Percentiles rank a stretch among this genome's conserved stretches.
These are phyloP conservation scores for Pichia ethanolica DNA, from an alignment of 805 yeast species.

Conservation along the genomic window DNA sequence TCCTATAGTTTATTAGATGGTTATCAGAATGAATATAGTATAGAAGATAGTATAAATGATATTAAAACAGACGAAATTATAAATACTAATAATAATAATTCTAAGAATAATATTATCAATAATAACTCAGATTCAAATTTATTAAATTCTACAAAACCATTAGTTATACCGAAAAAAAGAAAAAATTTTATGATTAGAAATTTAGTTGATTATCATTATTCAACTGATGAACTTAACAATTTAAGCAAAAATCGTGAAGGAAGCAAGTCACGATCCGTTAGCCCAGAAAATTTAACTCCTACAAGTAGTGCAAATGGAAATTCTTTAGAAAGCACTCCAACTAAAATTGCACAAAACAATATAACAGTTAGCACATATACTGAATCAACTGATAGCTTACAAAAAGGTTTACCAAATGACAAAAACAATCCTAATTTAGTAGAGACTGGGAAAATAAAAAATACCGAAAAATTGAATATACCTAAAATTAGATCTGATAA, in stretches of 20 bases:
- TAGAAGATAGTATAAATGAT: conserved; percentile 32
- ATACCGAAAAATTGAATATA: background rate
- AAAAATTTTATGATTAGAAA: conserved; percentile 28
- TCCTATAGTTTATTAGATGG: conserved; percentile 6
- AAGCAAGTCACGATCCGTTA: background rate
- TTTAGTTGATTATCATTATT: conserved; percentile 24
- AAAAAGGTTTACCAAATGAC: background rate
- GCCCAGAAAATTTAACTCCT: background rate
- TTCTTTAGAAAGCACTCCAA: conserved; percentile 19
- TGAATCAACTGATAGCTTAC: conserved; percentile 4
- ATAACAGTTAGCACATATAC: conserved; percentile 1
- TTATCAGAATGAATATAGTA: conserved; percentile 17
- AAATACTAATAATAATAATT: conserved; percentile 14
- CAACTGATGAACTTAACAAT: background rate
- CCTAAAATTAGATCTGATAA: background rate
- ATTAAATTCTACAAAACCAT: conserved; percentile 2
- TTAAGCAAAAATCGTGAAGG: background rate
- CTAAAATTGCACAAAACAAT: background rate
- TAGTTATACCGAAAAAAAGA: conserved; percentile 21
- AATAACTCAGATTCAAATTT: no score
- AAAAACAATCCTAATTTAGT: background rate
- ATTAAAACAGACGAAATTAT: conserved; percentile 31
- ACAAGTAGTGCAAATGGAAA: conserved; percentile 19
- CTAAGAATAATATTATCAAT: no score
- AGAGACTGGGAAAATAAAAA: background rate